phyloP scores from a whole-genome alignment of 208 protist species.

The Crithidia fasciculata region DNA sequence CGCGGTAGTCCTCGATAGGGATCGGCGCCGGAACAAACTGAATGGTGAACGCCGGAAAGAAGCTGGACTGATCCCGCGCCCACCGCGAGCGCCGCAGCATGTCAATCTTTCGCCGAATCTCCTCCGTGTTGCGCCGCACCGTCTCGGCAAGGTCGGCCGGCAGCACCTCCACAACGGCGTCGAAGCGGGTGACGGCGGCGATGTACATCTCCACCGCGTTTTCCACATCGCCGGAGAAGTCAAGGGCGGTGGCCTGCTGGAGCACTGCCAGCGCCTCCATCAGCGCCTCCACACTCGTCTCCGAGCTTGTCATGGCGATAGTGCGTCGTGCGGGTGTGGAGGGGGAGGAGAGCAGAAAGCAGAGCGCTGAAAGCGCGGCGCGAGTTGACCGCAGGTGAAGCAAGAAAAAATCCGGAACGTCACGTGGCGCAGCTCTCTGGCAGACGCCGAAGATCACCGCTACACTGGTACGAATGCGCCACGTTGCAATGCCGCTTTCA shows the following conservation, averaged over 20 bases:
- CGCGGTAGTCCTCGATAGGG: conserved; percentile 70
- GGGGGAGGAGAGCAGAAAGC: no score
- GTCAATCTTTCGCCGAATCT: conserved; percentile 65
- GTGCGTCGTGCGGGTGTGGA: background rate
- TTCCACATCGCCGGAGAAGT: conserved; percentile 60
- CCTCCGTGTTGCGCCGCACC: conserved; percentile 58
- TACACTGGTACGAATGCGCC: no score
- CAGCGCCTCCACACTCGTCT: conserved; percentile 50
- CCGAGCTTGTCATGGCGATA: conserved; percentile 29
- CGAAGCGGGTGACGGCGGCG: conserved; percentile 53
- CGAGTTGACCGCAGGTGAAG: no score
- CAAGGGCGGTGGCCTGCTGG: conserved; percentile 74
- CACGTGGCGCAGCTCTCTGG: no score
- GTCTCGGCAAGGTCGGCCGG: conserved; percentile 54
- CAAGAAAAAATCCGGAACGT: no score
- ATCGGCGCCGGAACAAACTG: conserved; percentile 61
- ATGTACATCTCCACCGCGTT: conserved; percentile 76
- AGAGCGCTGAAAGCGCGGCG: no score
- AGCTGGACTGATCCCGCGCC: conserved; percentile 40
- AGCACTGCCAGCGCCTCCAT: conserved; percentile 71
- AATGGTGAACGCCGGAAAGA: conserved; percentile 68
- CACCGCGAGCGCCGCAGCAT: conserved; percentile 54
- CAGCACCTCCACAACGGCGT: conserved; percentile 52
- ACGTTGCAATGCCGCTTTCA: no score
- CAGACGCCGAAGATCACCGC: no score